phyloP scores from a whole-genome alignment of 257 asterid species.

The Vinca minor region DNA sequence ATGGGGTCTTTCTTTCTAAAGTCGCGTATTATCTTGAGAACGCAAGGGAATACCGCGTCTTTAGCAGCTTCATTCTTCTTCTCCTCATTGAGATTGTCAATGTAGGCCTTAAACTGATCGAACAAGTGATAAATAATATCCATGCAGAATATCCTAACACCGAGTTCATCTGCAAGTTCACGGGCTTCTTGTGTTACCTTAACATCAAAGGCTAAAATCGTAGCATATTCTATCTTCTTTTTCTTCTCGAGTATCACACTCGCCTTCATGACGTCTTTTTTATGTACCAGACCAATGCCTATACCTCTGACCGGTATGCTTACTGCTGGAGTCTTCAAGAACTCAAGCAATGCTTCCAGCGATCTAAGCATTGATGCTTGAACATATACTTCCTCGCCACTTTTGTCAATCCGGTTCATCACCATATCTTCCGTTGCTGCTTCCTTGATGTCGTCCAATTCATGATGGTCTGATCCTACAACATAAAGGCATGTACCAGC shows the following conservation, averaged over 20 bases:
- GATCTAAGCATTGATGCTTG: slow-evolving; percentile 98
- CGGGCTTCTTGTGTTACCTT: slow-evolving; percentile 88
- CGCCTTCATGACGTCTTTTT: slow-evolving; percentile 94
- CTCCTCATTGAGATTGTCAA: slow-evolving; percentile 88
- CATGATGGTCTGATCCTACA: slow-evolving; percentile 82
- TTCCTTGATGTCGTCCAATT: slow-evolving; percentile 66
- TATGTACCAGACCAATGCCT: slow-evolving; percentile 90
- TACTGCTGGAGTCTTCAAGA: slow-evolving; percentile 84
- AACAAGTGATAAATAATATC: slow-evolving; percentile 88
- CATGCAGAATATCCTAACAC: slow-evolving; percentile 73
- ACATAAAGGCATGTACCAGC: slow-evolving; percentile 90
- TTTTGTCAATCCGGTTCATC: slow-evolving; percentile 85
- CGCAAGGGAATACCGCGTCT: slow-evolving; percentile 93
- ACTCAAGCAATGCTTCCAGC: slow-evolving; percentile 86
- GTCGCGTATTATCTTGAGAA: slow-evolving; percentile 76
- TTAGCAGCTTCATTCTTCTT: slow-evolving; percentile 84
- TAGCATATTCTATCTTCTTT: slow-evolving; percentile 81
- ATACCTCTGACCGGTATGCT: slow-evolving; percentile 95
- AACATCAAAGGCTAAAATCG: slow-evolving; percentile 91
- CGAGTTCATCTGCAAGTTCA: slow-evolving; percentile 82
- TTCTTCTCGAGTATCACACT: slow-evolving; percentile 99
- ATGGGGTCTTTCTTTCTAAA: slow-evolving; percentile 96
- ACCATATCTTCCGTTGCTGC: slow-evolving; percentile 95
- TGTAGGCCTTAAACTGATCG: slow-evolving; percentile 92
- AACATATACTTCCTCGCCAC: slow-evolving; percentile 92